Percentiles rank a stretch among this genome's conserved stretches.
These are phyloP conservation scores for Postia placenta DNA, from an alignment of 768 basidiomycete genomes.

Conservation along the genomic window DNA sequence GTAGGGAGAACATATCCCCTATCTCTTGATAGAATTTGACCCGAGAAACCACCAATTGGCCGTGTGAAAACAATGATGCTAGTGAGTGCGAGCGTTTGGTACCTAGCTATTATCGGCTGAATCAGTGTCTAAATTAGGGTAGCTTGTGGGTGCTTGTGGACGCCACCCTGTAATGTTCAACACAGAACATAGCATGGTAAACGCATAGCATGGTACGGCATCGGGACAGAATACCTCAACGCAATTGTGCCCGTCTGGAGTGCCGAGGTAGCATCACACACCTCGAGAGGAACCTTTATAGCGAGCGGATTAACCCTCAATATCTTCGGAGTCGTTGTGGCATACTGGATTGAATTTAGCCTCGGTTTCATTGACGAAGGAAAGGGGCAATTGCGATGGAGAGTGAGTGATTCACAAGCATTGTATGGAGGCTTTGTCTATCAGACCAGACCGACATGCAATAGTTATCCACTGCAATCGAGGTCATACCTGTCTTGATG, in stretches of 20 bases:
- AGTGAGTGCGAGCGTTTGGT: slow-evolving; percentile 10
- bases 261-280: slow-evolving; percentile 38
- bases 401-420: slow-evolving; percentile 17
- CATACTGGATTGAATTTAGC: slow-evolving; percentile 41
- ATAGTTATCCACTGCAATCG: slow-evolving; percentile 39
- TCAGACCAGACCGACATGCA: background rate
- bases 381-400: slow-evolving; percentile 28
- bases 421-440: background rate
- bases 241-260: slow-evolving; percentile 39
- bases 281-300: slow-evolving; percentile 38
- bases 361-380: slow-evolving; percentile 38
- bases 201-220: slow-evolving; percentile 32
- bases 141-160: slow-evolving; percentile 36
- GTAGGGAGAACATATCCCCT: too few relatives aligned
- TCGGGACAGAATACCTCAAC: slow-evolving; percentile 37
- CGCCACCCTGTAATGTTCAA: slow-evolving; percentile 35
- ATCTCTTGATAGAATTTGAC: too few relatives aligned
- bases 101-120: background rate
- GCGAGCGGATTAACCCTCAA: slow-evolving; percentile 36
- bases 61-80: slow-evolving; percentile 35
- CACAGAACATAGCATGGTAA: slow-evolving; percentile 36
- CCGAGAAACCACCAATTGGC: slow-evolving; percentile 25
- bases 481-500: slow-evolving; percentile 31
- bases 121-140: slow-evolving; percentile 22
- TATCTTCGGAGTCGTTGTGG: slow-evolving; percentile 36